Conservation (phyloP, 805 yeast species). For the Schwanniomyces sp. region DNA sequence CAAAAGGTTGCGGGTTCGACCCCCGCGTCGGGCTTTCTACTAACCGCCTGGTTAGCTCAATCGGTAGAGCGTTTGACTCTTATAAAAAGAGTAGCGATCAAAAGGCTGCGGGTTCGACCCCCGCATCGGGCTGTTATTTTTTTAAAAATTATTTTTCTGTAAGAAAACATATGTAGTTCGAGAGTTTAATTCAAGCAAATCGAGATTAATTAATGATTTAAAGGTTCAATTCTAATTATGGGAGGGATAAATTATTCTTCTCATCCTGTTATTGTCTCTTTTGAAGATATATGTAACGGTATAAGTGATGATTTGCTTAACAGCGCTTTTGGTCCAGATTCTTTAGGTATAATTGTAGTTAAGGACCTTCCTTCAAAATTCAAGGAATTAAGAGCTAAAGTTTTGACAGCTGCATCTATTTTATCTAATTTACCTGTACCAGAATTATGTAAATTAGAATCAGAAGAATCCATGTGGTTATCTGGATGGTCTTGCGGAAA, state of each 20-base stretch:
- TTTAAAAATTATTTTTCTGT: background rate
- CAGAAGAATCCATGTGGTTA: constrained; percentile 50
- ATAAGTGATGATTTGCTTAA: constrained; percentile 28
- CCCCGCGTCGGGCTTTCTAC: constrained; percentile 5
- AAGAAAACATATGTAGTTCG: too few relatives aligned
- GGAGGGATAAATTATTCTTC: background rate
- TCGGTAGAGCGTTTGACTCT: constrained; percentile 6
- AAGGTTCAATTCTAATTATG: too few relatives aligned
- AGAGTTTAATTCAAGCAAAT: too few relatives aligned
- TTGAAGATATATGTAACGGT: constrained; percentile 30
- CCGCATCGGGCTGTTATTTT: constrained; percentile 9
- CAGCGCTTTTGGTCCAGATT: constrained; percentile 54
- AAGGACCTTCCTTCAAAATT: constrained; percentile 41
- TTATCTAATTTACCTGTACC: constrained; percentile 40
- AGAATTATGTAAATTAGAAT: constrained; percentile 40
- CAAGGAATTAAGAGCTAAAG: constrained; percentile 37
- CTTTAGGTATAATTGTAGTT: constrained; percentile 55
- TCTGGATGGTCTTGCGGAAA: constrained; percentile 65
- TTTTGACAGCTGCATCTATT: constrained; percentile 41
- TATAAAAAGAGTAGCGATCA: constrained; percentile 2
- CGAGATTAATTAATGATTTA: too few relatives aligned
- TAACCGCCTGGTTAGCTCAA: constrained; percentile 5
- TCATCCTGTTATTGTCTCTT: constrained; percentile 29
- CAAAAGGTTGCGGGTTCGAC: constrained; percentile 6
- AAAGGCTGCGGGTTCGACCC: constrained; percentile 6